Evolutionary conservation across 306 rosid genomes (phyloP), one percentile per base, ranked within the genome.

Genomic region (Quercus alba): DNA sequence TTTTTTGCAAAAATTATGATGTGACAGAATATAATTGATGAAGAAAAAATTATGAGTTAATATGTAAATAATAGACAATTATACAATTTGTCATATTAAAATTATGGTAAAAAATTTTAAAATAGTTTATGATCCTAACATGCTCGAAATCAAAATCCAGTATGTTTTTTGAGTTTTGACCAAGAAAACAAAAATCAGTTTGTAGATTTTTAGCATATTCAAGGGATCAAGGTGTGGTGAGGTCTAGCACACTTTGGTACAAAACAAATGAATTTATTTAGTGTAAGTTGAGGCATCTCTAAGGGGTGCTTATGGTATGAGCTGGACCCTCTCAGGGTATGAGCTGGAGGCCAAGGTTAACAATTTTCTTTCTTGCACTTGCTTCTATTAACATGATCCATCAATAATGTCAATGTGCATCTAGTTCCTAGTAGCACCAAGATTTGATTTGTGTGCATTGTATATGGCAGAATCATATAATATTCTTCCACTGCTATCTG

Each of bases 331-430:
- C 73, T 25, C 23, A 44, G 64, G 61, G 51, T 38, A 21, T 80
- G 84, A 76, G 87, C 72, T 84, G 79, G 78, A 81, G 79, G 75
- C 84, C 80, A n/a, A 70, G 44, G 55, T 20, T 20, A n/a, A 67
- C 4, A 15, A 26, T 5, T 13, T 26, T 28, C 35, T 3, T 18
- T 3, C 14, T 11, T 18, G 23, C 23, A 9, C 10, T 21, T 19
- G 11, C 23, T 21, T 20, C 28, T 66, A 5, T 21, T 31, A 67
- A 67, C 49, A 14, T 31, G 71, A 66, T 31, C 71, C 10, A 18
- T 8, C 12, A 41, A 41, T 41, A 41, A 41, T 41, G 46, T 41
- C 46, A 66, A 66, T 18, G 38, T 62, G 69, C 69, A 5, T 62
- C 69, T 62, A 31, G 0, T 35, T 41, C 46, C 46, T 41, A 41